Evolutionary conservation across 1,139 yeast species (phyloP).

Genomic region (Arxiozyma slooffiae): DNA sequence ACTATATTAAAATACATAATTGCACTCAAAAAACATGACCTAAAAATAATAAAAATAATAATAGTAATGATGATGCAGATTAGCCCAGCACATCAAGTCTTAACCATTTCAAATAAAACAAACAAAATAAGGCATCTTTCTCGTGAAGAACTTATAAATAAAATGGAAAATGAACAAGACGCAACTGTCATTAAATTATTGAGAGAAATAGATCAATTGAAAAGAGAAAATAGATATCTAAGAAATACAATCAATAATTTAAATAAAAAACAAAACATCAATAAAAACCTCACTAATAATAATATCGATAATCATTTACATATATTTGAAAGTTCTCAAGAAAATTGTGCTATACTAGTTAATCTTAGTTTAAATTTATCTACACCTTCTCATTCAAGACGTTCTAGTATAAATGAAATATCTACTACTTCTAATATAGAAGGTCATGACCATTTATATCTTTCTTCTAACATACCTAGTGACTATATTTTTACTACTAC

Average conservation of each 20-base stretch:
- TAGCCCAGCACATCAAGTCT: neutral
- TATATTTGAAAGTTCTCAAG: neutral
- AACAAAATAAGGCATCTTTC: constrained; percentile 15
- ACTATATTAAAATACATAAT: neutral
- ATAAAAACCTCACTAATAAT: neutral
- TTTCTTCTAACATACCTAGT: neutral
- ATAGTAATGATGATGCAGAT: neutral
- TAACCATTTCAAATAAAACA: neutral
- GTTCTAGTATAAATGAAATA: neutral
- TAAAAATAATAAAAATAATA: too few relatives aligned
- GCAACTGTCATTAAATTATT: constrained; percentile 51
- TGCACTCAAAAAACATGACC: too few relatives aligned
- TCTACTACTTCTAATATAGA: neutral
- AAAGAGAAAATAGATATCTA: constrained; percentile 38
- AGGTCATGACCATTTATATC: neutral
- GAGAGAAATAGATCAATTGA: constrained; percentile 44
- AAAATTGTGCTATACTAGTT: constrained; percentile 3
- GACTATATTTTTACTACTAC: neutral
- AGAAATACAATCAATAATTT: constrained; percentile 10
- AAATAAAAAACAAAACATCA: neutral
- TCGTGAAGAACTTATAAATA: constrained; percentile 44
- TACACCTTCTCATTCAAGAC: constrained; percentile 1
- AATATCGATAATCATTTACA: neutral
- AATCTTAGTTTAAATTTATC: neutral
- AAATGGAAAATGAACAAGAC: constrained; percentile 63